phyloP scores from a whole-genome alignment of 129 eudicot genomes.

The Helianthus annuus region HanXRQr2.0-SUNRISE NC_035442.2:124287445-124287944 shows the following conservation, averaged over 20 bases:
- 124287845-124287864: too few species aligned
- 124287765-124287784: constrained; percentile 8
- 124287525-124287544: neutral
- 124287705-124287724: constrained; percentile 56
- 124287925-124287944: too few species aligned
- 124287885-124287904: too few species aligned
- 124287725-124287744: neutral
- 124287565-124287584: constrained; percentile 34
- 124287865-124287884: too few species aligned
- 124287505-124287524: neutral
- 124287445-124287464: too few species aligned
- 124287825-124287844: too few species aligned
- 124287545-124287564: neutral
- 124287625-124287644: constrained; percentile 72
- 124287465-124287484: too few species aligned
- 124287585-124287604: constrained; percentile 57
- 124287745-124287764: constrained; percentile 26
- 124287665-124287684: neutral
- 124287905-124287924: too few species aligned
- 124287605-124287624: constrained; percentile 52
- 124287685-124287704: constrained; percentile 14
- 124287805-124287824: too few species aligned
- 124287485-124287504: constrained; percentile 13
- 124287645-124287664: constrained; percentile 61
- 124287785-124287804: too few species aligned